Percentiles rank a stretch among this genome's conserved stretches.
Conservation (phyloP, 768 basidiomycete genomes). For the Crepidotus variabilis region DNA sequence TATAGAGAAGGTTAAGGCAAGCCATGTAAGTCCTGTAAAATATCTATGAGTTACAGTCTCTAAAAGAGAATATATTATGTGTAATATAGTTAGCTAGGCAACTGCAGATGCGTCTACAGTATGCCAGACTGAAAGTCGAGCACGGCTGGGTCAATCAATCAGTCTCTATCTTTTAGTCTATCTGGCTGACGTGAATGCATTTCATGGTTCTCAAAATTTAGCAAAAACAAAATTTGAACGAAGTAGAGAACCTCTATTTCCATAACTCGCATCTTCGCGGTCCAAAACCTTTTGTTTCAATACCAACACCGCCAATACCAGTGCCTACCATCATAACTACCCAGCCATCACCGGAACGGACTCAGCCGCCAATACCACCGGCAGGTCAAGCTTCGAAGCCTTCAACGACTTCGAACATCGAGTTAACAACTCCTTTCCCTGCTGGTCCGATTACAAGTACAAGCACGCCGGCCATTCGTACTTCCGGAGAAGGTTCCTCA, state of each 20-base stretch:
- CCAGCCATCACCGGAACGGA: conserved; percentile 12
- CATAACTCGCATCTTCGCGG: conserved; percentile 58
- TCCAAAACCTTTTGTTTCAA: conserved; percentile 20
- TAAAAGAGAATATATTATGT: background rate
- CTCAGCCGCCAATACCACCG: background rate
- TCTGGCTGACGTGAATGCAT: background rate
- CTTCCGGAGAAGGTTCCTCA: too few species aligned
- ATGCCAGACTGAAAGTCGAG: conserved; percentile 76
- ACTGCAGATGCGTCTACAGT: conserved; percentile 70
- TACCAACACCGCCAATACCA: conserved; percentile 3
- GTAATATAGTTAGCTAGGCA: conserved; percentile 59
- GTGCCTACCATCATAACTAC: conserved; percentile 20
- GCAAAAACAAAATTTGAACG: conserved; percentile 77
- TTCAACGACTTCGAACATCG: background rate
- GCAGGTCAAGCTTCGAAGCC: background rate
- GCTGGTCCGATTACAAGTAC: too few species aligned
- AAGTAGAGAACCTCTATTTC: conserved; percentile 82
- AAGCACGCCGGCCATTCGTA: too few species aligned
- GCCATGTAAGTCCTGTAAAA: conserved; percentile 41
- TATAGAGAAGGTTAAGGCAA: conserved; percentile 53
- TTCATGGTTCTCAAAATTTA: conserved; percentile 21
- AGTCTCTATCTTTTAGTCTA: conserved; percentile 1
- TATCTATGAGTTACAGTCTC: background rate
- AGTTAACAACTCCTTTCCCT: background rate
- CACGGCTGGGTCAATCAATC: conserved; percentile 66